Evolutionary conservation across 768 basidiomycete species (phyloP).

Genomic region (Rhodotorula paludigena): DNA sequence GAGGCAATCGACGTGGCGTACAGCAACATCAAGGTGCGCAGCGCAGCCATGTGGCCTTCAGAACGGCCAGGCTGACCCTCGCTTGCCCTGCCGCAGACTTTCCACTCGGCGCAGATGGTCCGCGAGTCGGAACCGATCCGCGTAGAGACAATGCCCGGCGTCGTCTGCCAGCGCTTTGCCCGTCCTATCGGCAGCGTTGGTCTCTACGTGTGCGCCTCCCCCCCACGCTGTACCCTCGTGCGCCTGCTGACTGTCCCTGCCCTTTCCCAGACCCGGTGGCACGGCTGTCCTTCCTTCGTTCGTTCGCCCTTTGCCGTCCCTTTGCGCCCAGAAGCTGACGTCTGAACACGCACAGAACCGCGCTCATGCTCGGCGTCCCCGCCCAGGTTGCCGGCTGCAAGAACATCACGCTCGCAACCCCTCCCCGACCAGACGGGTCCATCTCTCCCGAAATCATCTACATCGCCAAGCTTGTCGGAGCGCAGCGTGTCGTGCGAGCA

Average conservation of each 20-base stretch:
- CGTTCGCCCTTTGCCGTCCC: not conserved
- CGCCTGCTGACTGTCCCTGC: not conserved
- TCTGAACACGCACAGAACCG: constrained; percentile 53
- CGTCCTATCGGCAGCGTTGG: constrained; percentile 94
- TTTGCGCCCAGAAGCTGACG: not conserved
- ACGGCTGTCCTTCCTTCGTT: constrained; percentile 85
- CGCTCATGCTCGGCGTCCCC: constrained; percentile 95
- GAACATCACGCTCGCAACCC: constrained; percentile 87
- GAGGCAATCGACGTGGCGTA: constrained; percentile 86
- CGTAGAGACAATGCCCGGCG: constrained; percentile 97
- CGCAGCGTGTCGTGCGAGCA: constrained; percentile 82
- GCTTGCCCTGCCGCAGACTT: constrained; percentile 51
- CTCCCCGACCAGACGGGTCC: constrained; percentile 85
- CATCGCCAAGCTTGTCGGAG: constrained; percentile 84
- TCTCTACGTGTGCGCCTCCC: constrained; percentile 61
- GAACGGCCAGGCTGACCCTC: not conserved
- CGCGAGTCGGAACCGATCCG: constrained; percentile 56
- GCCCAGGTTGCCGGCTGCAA: constrained; percentile 95
- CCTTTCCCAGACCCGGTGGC: constrained; percentile 64
- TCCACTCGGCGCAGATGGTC: constrained; percentile 83
- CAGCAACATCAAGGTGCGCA: constrained; percentile 62
- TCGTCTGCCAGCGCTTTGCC: constrained; percentile 89
- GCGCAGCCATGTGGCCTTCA: not conserved
- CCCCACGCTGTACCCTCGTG: accelerated
- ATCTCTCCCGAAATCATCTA: constrained; percentile 97